Base-by-base conservation (phyloP, 2,329 filamentous ascomycete genomes). In the Nothophaeocryptopus gaeumannii region DNA sequence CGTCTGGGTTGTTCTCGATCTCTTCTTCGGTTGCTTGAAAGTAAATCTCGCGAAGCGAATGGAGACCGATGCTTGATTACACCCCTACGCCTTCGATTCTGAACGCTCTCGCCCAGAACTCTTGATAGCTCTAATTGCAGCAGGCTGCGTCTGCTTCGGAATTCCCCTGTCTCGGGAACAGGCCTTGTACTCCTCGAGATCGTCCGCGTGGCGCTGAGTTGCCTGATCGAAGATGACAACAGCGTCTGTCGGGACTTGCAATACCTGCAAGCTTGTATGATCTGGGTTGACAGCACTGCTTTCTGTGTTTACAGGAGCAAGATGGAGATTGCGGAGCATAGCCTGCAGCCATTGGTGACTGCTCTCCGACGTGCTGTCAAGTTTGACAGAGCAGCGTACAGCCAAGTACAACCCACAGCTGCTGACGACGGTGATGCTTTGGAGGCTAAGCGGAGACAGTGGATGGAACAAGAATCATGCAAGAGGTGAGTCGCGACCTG, bases 41-140 rank as follows among this genome's bases (percentile, higher is more conserved):
- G 63, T 65, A 12, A 64, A 64, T 1, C 63, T 68, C 31, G 60
- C 63, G 3, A 68, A 68, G 42, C 42, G 65, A 37, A 53, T 60
- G 8, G 65, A 68, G 31, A 63, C 58, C 0, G 65, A 68, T 52
- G 64, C 65, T 9, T 67, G 62, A 61, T 66, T 68, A 7, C 65
- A 68, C 33, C 66, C 64, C 0, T 65, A 63, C 33, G 64, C 61
- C 1, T 65, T 67, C 32, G 50, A 58, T 4, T 58, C 58, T 8
- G 60, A 64, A 20, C 53, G 29, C 5, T 34, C 60, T 4, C 44
- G 63, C 11, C 58, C 63, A 1, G 63, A 67, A 41, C 60, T 63
- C 14, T 44, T 67, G 13, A 59, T 56, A 3, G 65, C 65, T 0
- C 48, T 67, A 2, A 59, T 67, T 9, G 64, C 58, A 16, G 65